Evolutionary conservation across 2,329 filamentous ascomycete species (phyloP), one percentile per base, ranked within the genome.

Genomic region (Botrytis paeoniae): DNA sequence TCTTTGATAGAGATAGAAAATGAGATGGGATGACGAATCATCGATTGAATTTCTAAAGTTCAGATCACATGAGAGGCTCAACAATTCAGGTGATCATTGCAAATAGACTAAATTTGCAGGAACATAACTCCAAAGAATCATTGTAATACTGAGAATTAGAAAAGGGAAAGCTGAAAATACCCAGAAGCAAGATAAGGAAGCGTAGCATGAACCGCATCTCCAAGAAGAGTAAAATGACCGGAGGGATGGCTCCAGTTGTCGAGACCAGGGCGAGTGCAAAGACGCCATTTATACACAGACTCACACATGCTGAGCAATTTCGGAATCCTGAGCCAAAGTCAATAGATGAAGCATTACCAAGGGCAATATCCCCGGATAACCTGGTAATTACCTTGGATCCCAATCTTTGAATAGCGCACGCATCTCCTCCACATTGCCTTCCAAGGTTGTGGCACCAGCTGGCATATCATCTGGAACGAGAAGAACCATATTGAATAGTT

Each of bases 141-240:
- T 20, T 20, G 22, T 6, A 73, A n/a, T 18, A 4, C 3, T 5
- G 6, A 16, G 7, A 39, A 5, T 39, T 18, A 9, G n/a, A 64
- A 48, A 6, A 29, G 4, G 39, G 16, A 54, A 64, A 66, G 8
- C 5, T 8, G 9, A 51, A 18, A 25, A 70, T 68, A 68, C 65
- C 65, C 85, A 10, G 82, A 84, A 2, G 88, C 87, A 0, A 90
- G 82, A 77, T 92, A 92, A 0, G 89, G 90, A 0, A 92, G 82
- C 0, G 88, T 91, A 0, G 89, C 89, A 75, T 92, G 89, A 3
- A 89, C 88, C 0, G 89, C 87, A 76, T 92, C 89, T 0, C 90
- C 89, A 0, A 91, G 82, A 77, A 91, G 84, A 0, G 87, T 86
- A 76, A 89, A 89, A 0, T 86, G 82, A 0, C 85, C 88, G 0